phyloP scores from a whole-genome alignment of 306 rosid species.

The Cucurbita moschata region DNA sequence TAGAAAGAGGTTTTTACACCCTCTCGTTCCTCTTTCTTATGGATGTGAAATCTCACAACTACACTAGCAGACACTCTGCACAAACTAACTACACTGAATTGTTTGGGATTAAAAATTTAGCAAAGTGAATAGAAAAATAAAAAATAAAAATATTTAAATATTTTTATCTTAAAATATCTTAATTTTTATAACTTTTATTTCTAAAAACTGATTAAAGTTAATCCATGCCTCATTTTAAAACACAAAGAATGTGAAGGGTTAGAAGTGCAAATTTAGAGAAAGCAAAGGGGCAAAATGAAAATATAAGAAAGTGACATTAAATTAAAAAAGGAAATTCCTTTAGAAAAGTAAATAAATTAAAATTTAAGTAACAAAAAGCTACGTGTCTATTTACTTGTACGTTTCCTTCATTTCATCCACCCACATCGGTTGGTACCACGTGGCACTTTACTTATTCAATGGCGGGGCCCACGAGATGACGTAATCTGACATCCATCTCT shows the following conservation, averaged over 20 bases:
- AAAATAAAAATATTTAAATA: no score
- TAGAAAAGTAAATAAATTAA: neutral
- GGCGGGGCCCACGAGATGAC: neutral
- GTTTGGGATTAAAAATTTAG: no score
- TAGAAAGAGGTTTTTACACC: no score
- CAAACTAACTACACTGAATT: no score
- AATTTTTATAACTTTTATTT: no score
- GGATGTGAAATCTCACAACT: neutral
- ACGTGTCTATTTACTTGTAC: neutral
- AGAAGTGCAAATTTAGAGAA: neutral
- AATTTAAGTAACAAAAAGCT: neutral
- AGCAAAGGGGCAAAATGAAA: neutral
- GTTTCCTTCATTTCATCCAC: neutral
- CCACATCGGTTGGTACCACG: slow-evolving; percentile 2
- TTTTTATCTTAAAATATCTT: no score
- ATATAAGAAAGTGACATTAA: neutral
- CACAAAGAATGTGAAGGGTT: neutral
- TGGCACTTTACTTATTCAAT: neutral
- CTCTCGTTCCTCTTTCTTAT: no score
- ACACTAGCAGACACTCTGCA: no score
- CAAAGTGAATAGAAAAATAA: no score
- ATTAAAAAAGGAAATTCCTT: neutral
- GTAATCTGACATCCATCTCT: neutral
- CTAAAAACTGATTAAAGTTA: no score
- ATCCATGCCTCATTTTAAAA: neutral